Percentiles rank a stretch among this genome's conserved stretches.
phyloP scores from a whole-genome alignment of 306 rosid genomes.

The barrel medic (Medicago truncatula) region MtrunA17r5.0-ANR NC_053042.1:41011501-41012000 shows the following conservation, averaged over 20 bases:
- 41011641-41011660: too few species aligned
- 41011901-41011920: slow-evolving; percentile 66
- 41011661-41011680: too few species aligned
- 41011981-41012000: slow-evolving; percentile 58
- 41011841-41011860: slow-evolving; percentile 67
- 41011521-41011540: not conserved
- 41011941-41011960: slow-evolving; percentile 40
- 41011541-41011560: not conserved
- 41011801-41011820: slow-evolving; percentile 57
- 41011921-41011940: slow-evolving; percentile 52
- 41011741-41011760: too few species aligned
- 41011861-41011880: slow-evolving; percentile 45
- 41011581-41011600: not conserved
- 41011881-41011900: slow-evolving; percentile 47
- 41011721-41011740: too few species aligned
- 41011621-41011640: too few species aligned
- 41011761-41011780: slow-evolving; percentile 60
- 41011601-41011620: too few species aligned
- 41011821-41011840: slow-evolving; percentile 48
- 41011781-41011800: slow-evolving; percentile 55
- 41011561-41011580: not conserved
- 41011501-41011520: not conserved
- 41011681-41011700: too few species aligned
- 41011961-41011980: slow-evolving; percentile 53
- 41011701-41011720: too few species aligned